Percentiles rank a stretch among this genome's conserved stretches.
Conservation (phyloP, 768 basidiomycete species). For the Dictyophora rubrovolvata region DNA sequence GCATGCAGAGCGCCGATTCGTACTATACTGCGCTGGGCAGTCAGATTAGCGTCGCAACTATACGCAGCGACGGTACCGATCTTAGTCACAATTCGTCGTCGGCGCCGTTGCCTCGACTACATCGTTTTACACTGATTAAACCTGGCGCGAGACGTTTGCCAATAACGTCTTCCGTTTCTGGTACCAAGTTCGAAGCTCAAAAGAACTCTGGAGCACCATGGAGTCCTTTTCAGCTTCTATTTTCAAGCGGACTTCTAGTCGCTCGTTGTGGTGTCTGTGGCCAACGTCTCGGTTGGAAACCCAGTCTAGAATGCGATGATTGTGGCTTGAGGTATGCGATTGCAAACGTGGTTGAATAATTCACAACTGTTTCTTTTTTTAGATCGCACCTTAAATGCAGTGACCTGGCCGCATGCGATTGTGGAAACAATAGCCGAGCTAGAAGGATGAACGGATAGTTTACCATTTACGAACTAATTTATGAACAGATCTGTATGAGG, state of each 20-base stretch:
- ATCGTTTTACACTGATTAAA: slow-evolving; percentile 81
- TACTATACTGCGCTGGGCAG: slow-evolving; percentile 33
- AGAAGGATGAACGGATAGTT: no score
- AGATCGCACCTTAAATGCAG: slow-evolving; percentile 86
- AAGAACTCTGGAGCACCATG: slow-evolving; percentile 24
- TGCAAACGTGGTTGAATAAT: background rate
- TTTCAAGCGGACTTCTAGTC: slow-evolving; percentile 59
- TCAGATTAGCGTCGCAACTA: slow-evolving; percentile 35
- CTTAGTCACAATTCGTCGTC: background rate
- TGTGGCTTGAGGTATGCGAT: slow-evolving; percentile 59
- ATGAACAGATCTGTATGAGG: no score
- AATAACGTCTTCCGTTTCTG: background rate
- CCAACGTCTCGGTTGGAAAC: slow-evolving; percentile 81
- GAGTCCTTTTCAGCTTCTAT: slow-evolving; percentile 73
- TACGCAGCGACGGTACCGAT: background rate
- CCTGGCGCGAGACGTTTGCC: slow-evolving; percentile 52
- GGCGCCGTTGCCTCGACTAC: slow-evolving; percentile 45
- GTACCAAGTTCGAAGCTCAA: background rate
- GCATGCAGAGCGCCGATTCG: slow-evolving; percentile 12
- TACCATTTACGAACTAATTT: no score
- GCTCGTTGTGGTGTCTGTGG: slow-evolving; percentile 75
- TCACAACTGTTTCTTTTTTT: slow-evolving; percentile 10
- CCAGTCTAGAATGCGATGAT: slow-evolving; percentile 80
- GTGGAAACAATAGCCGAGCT: slow-evolving; percentile 29
- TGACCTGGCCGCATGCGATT: slow-evolving; percentile 70